Base-by-base conservation (phyloP, 2,329 filamentous ascomycete species). In the Apiospora pterosperma region DNA sequence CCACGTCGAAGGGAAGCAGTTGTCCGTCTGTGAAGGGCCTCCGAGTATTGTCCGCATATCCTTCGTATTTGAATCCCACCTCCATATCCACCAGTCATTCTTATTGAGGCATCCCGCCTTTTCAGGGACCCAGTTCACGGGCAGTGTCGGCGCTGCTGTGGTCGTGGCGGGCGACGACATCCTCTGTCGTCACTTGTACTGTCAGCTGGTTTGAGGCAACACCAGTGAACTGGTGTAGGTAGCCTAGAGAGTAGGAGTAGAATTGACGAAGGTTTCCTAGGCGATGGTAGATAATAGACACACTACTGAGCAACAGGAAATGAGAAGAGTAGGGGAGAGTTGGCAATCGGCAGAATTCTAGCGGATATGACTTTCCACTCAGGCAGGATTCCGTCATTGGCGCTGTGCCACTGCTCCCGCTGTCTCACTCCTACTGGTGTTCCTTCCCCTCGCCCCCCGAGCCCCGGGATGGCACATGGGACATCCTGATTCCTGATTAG, bases 51-150 rank as follows among this genome's bases (percentile, higher is more conserved):
- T 73, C 7, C 68, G 65, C 16, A 63, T 66, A 52, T 71, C 69
- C 2, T 8, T n/a, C n/a, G 1, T 2, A 3, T 10, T 19, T 11
- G 16, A 12, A 39, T 1, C 41, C 5, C n/a, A 70, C 25, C 67
- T 63, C 68, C 69, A 73, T 41, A 74, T 65, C 70, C 69, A 74
- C 48, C 65, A 68, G 41, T 72, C 71, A 2, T 39, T 28, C 36
- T 34, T 31, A 7, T 55, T 31, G 48, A 61, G 59, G 7, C 59
- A 61, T 11, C 59, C 59, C 10, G 36, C 23, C 21, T 31, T 38
- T 39, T 36, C 36, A 16, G 48, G 48, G 3, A 31, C 5, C 36
- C 36, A 61, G 36, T 61, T 41, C 7, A 23, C 23, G 6, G 36
- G 59, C 16, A 61, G 36, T 23, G 59, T 21, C 14, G 59, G 59